A percentile compares a stretch with the other conserved stretches of the same genome.
Conservation (phyloP, 345 rosid genomes). For the Populus pruinosa region DNA sequence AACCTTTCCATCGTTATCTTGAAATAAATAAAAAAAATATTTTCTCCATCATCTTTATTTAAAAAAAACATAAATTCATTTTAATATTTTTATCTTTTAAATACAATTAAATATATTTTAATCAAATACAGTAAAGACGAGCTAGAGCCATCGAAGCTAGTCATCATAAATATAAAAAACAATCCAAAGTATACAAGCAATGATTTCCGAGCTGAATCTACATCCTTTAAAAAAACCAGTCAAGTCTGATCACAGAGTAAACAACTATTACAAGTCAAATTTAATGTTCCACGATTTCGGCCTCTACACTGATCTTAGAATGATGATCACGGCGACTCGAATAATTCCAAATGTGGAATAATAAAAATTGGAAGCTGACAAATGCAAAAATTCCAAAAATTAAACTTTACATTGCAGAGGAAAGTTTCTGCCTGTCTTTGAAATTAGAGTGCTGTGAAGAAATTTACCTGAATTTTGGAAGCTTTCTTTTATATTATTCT, state of each 20-base stretch:
- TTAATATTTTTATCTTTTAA: too few relatives aligned
- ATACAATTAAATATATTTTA: too few relatives aligned
- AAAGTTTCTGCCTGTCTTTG: background rate
- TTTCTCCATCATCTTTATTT: too few relatives aligned
- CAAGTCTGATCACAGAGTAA: background rate
- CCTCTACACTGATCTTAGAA: background rate
- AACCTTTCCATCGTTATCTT: too few relatives aligned
- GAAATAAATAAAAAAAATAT: too few relatives aligned
- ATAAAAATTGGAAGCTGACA: background rate
- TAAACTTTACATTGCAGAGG: background rate
- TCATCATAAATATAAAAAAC: background rate
- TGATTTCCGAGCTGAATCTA: background rate
- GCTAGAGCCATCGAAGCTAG: background rate
- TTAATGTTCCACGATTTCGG: conserved; percentile 4
- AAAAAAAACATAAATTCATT: too few relatives aligned
- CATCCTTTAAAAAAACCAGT: background rate
- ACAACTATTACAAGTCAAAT: background rate
- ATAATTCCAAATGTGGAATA: background rate
- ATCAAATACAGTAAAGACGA: too few relatives aligned
- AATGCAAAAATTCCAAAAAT: too few relatives aligned
- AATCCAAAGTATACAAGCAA: background rate
- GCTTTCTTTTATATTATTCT: background rate
- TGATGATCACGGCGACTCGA: conserved; percentile 1
- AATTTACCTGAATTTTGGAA: background rate
- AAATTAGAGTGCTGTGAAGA: background rate